Base-by-base conservation (phyloP, 2,329 filamentous ascomycete species). In the Apiospora rasikravindrae region DNA sequence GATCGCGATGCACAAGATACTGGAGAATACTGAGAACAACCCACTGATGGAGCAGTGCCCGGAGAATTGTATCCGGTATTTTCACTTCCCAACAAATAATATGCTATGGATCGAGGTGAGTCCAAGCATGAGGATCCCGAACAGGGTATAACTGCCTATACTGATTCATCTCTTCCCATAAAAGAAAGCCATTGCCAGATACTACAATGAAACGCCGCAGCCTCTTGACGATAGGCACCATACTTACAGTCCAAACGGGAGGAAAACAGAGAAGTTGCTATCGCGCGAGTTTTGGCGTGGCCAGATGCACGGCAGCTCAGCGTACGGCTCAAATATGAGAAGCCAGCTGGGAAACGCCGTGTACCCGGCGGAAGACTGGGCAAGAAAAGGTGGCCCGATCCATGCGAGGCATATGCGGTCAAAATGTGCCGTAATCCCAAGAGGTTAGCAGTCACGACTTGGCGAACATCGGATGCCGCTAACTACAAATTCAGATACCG, bases 11-110 rank as follows among this genome's bases (percentile, higher is more conserved):
- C 24, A 49, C 22, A 10, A 69, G 8, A 47, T 72, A 3, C 24
- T 73, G 29, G 64, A 66, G 1, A 8, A 8, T 3, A 40, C 61
- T 3, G 16, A 67, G 16, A 42, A 61, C 2, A 73, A 72, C 24
- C 57, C 61, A 11, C 66, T 73, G 5, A 33, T 40, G 37, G n/a
- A 69, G 37, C 1, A 2, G 4, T 72, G 72, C 37, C 69, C 69
- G 0, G 2, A 14, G 24, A 7, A 71, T 19, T n/a, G 4, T 3
- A 67, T 73, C 37, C 69, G 71, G 4, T 73, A 73, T 14, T 73
- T 73, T 16, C 73, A 73, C 33, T 71, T 73, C 24, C 73, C 73
- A 1, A 47, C 71, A 1, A 73, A 73, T 40, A 73, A 73, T 24
- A 73, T 73, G 73, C 11, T 49, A 1, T 72, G 69, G 70, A 69